These are phyloP conservation scores for Aspergillus proliferans DNA, from an alignment of 2,329 filamentous ascomycete species.

Conservation along the genomic window DNA sequence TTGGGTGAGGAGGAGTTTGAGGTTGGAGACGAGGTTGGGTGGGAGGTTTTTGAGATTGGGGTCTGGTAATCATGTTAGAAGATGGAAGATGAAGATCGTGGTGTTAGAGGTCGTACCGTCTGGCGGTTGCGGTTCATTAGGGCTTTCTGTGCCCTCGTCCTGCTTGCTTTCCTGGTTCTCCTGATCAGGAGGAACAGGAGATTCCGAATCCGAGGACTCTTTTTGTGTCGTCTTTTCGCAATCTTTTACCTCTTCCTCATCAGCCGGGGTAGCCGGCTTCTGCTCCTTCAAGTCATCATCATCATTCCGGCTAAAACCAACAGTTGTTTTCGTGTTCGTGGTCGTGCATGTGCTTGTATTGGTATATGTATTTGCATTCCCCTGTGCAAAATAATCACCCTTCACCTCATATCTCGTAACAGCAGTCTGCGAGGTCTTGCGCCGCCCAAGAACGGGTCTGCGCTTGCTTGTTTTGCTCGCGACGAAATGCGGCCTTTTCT, in stretches of 20 bases:
- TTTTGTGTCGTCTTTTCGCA: no score
- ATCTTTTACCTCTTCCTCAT: no score
- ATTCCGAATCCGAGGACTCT: no score
- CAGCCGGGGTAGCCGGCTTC: no score
- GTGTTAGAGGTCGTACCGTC: no score
- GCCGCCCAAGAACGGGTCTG: slow-evolving; percentile 27
- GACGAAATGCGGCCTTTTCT: slow-evolving; percentile 25
- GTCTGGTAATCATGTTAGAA: background rate
- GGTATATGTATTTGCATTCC: no score
- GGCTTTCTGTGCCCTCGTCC: no score
- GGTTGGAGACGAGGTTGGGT: background rate
- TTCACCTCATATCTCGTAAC: background rate
- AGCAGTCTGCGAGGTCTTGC: slow-evolving; percentile 30
- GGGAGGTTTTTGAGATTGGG: background rate
- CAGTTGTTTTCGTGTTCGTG: no score
- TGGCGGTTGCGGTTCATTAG: no score
- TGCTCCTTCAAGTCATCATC: no score
- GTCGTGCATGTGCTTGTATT: no score
- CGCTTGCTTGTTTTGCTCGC: slow-evolving; percentile 22
- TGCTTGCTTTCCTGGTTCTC: background rate
- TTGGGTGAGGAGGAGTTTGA: slow-evolving; percentile 1
- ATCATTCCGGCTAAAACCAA: background rate
- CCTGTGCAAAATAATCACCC: slow-evolving; percentile 1
- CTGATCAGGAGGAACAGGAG: background rate
- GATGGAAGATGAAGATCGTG: no score